Evolutionary conservation across 2,329 filamentous ascomycete species (phyloP).

Genomic region (Apiospora rasikravindrae): DNA sequence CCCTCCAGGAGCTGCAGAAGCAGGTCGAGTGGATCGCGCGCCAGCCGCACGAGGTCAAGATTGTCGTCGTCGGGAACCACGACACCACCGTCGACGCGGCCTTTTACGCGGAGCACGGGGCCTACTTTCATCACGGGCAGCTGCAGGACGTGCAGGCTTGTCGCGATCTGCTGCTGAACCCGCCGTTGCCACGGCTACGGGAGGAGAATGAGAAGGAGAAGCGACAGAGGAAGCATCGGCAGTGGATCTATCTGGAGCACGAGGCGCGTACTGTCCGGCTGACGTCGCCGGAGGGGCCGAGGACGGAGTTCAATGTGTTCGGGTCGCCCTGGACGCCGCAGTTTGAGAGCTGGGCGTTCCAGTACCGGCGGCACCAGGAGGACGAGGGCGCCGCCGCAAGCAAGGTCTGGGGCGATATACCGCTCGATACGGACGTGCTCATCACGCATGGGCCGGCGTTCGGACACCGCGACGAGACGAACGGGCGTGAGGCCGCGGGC

Average conservation of each 20-base stretch:
- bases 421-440: conserved; percentile 66
- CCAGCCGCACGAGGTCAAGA: conserved; percentile 18
- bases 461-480: conserved; percentile 60
- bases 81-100: conserved; percentile 72
- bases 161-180: conserved; percentile 57
- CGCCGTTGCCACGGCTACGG: conserved; percentile 45
- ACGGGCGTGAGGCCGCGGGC: conserved; percentile 51
- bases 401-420: conserved; percentile 65
- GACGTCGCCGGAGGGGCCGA: conserved; percentile 57
- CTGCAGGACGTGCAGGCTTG: conserved; percentile 60
- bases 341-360: conserved; percentile 68
- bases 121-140: conserved; percentile 60
- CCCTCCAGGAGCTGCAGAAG: conserved; percentile 49
- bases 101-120: conserved; percentile 62
- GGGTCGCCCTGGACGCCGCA: conserved; percentile 71
- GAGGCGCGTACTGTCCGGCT: conserved; percentile 59
- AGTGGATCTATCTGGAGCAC: conserved; percentile 67
- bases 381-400: conserved; percentile 25
- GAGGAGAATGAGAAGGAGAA: conserved; percentile 44
- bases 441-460: conserved; percentile 73
- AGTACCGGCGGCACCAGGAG: conserved; percentile 51
- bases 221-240: conserved; percentile 52
- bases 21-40: conserved; percentile 16
- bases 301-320: conserved; percentile 69
- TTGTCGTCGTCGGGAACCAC: conserved; percentile 77